These are phyloP conservation scores for Morella rubra DNA, from an alignment of 306 rosid species.

Conservation along the genomic window DNA sequence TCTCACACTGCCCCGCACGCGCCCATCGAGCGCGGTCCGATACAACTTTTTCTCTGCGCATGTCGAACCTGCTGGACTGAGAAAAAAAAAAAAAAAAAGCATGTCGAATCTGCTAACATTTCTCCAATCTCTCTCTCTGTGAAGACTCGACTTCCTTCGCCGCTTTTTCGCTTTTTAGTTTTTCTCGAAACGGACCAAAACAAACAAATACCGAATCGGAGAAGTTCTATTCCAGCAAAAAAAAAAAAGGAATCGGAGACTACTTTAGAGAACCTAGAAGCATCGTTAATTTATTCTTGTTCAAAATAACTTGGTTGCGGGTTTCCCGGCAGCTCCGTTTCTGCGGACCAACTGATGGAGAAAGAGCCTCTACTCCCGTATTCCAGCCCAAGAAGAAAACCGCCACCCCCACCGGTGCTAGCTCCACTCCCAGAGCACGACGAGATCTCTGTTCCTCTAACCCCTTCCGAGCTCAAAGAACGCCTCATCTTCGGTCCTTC, in stretches of 20 bases:
- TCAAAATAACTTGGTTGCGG: neutral
- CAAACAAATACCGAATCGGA: neutral
- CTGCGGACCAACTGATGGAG: conserved; percentile 47
- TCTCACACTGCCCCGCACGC: neutral
- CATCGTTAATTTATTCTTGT: conserved; percentile 9
- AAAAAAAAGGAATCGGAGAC: no score
- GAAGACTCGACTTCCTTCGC: no score
- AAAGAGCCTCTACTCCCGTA: conserved; percentile 78
- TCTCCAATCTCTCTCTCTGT: neutral
- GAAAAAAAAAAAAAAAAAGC: no score
- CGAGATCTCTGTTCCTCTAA: conserved; percentile 53
- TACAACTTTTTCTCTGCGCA: neutral
- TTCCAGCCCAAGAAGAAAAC: conserved; percentile 51
- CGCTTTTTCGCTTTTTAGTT: neutral
- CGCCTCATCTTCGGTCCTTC: conserved; percentile 76
- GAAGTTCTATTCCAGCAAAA: no score
- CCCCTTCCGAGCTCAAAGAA: conserved; percentile 71
- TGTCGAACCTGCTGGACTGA: neutral
- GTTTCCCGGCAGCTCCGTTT: neutral
- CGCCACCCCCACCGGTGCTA: conserved; percentile 23
- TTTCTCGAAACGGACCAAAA: neutral
- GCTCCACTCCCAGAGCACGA: conserved; percentile 63
- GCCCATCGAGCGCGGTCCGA: neutral
- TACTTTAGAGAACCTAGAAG: conserved; percentile 4
- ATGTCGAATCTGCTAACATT: neutral